phyloP scores from a whole-genome alignment of 495 filamentous ascomycete species.

The Amphirosellinia nigrospora region DNA sequence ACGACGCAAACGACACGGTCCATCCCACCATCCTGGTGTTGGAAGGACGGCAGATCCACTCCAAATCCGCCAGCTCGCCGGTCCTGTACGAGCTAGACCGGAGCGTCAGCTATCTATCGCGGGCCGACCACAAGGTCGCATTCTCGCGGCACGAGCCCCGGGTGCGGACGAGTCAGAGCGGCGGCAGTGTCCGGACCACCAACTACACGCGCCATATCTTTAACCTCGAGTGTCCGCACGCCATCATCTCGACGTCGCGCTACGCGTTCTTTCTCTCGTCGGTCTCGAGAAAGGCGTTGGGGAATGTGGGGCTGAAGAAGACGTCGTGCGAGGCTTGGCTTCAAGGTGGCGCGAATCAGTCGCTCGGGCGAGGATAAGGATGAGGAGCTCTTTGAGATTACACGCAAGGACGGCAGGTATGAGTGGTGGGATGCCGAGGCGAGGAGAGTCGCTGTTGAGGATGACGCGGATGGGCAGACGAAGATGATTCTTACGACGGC shows the following conservation, averaged over 20 bases:
- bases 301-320: constrained; percentile 19
- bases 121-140: constrained; percentile 3
- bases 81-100: constrained; percentile 18
- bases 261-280: constrained; percentile 13
- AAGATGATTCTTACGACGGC: constrained; percentile 18
- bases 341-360: constrained; percentile 20
- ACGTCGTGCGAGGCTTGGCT: constrained; percentile 14
- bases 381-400: constrained; percentile 18
- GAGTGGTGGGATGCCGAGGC: constrained; percentile 18
- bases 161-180: neutral
- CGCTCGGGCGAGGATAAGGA: constrained; percentile 14
- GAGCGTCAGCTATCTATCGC: neutral
- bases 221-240: constrained; percentile 16
- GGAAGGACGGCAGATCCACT: constrained; percentile 8
- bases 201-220: constrained; percentile 10
- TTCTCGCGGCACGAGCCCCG: constrained; percentile 11
- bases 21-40: constrained; percentile 15
- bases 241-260: neutral
- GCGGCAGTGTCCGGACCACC: constrained; percentile 3
- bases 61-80: constrained; percentile 5
- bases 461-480: neutral
- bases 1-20: neutral
- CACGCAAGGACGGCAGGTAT: constrained; percentile 7
- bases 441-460: constrained; percentile 11
- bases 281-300: constrained; percentile 10